These are phyloP conservation scores for Teunomyces gatunensis DNA, from an alignment of 805 yeast species.

Conservation along the genomic window DNA sequence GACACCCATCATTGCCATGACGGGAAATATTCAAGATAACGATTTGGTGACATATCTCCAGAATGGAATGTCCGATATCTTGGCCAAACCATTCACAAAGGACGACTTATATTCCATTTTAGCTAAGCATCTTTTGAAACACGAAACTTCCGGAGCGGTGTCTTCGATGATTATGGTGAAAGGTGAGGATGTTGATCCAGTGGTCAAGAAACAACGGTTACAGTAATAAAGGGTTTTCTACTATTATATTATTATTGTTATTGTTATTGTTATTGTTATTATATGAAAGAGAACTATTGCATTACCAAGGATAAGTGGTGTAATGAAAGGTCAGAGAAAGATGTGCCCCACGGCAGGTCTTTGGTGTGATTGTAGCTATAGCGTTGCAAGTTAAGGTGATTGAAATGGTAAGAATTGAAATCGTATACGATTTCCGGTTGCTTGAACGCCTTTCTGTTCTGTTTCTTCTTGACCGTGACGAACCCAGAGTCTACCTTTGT, in stretches of 20 bases:
- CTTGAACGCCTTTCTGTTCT: constrained; percentile 21
- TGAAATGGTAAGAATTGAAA: constrained; percentile 30
- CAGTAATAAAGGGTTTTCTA: constrained; percentile 1
- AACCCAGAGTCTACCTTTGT: constrained; percentile 5
- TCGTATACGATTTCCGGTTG: constrained; percentile 35
- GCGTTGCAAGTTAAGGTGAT: constrained; percentile 14
- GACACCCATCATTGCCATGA: constrained; percentile 93
- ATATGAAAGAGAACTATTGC: no score
- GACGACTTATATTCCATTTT: constrained; percentile 77
- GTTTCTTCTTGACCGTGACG: constrained; percentile 17
- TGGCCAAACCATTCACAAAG: constrained; percentile 92
- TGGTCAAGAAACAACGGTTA: constrained; percentile 9
- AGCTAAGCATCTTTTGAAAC: constrained; percentile 59
- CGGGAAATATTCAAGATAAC: constrained; percentile 81
- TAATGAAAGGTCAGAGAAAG: constrained; percentile 52
- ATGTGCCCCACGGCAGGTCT: constrained; percentile 46
- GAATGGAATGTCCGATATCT: constrained; percentile 88
- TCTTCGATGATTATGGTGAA: background rate
- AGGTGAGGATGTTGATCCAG: background rate
- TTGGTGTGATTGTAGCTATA: constrained; percentile 15
- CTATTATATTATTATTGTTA: background rate
- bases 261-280: background rate
- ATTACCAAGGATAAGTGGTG: constrained; percentile 20
- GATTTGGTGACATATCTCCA: constrained; percentile 77
- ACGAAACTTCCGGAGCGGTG: background rate